Conservation (phyloP, 2,329 filamentous ascomycete species). For the Cryphonectria radicalis region DNA sequence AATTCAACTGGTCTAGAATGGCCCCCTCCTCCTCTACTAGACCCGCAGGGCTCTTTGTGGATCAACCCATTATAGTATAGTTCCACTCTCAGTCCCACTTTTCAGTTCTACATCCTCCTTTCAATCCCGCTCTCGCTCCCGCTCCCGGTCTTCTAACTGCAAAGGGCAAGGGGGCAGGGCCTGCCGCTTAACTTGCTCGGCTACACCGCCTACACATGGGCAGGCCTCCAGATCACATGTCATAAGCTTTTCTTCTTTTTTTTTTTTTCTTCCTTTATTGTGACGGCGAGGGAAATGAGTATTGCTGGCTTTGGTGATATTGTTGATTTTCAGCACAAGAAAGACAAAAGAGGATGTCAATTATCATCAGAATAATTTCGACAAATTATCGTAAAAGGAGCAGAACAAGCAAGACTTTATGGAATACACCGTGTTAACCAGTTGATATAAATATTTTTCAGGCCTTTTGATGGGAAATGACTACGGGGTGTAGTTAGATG, state of each 20-base stretch:
- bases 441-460: no score
- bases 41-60: not conserved
- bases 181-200: not conserved
- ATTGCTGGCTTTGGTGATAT: no score
- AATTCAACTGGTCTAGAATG: not conserved
- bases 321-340: no score
- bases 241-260: no score
- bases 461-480: no score
- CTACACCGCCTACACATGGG: not conserved
- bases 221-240: not conserved
- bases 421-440: no score
- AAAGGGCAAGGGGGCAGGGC: not conserved
- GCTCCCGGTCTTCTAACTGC: not conserved
- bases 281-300: not conserved
- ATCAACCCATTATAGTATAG: not conserved
- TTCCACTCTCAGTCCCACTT: not conserved
- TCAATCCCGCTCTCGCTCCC: constrained; percentile 1
- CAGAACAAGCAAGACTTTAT: no score
- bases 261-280: no score
- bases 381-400: no score
- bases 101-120: not conserved
- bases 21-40: not conserved
- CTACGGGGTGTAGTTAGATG: no score
- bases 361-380: no score
- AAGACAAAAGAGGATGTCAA: no score